phyloP scores from a whole-genome alignment of 345 rosid genomes.

The Aegle marmelos region DNA sequence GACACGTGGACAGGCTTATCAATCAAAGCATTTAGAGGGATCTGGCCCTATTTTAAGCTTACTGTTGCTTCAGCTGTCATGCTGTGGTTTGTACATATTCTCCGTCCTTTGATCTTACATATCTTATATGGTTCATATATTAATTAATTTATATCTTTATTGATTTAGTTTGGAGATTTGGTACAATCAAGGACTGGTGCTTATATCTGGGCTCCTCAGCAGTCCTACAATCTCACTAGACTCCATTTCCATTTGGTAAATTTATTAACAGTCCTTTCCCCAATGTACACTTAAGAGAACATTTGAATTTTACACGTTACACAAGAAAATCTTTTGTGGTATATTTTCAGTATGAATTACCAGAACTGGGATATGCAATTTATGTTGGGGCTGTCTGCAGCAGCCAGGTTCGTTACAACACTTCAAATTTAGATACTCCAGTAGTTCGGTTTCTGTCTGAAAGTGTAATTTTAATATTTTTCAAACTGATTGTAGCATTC shows the following conservation, averaged over 20 bases:
- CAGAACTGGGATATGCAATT: conserved; percentile 83
- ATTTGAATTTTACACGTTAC: not conserved
- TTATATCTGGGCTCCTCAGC: conserved; percentile 77
- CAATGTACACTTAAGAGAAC: not conserved
- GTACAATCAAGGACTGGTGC: conserved; percentile 92
- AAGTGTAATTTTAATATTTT: not conserved
- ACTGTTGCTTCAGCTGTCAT: conserved; percentile 83
- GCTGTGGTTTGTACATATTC: conserved; percentile 57
- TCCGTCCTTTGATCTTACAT: not conserved
- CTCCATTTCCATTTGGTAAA: conserved; percentile 85
- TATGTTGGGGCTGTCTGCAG: conserved; percentile 86
- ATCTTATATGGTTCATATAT: not conserved
- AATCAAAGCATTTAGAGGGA: conserved; percentile 53
- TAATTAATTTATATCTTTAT: not conserved
- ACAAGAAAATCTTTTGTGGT: not conserved
- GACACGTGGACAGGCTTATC: conserved; percentile 88
- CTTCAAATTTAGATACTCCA: not conserved
- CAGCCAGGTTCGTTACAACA: conserved; percentile 52
- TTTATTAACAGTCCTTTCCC: not conserved
- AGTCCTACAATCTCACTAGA: conserved; percentile 75
- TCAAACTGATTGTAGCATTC: conserved; percentile 41
- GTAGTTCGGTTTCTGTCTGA: not conserved
- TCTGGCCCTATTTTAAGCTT: conserved; percentile 94
- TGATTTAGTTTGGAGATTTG: conserved; percentile 87
- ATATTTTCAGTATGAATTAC: conserved; percentile 68